These are phyloP conservation scores for Fagus sylvatica DNA, from an alignment of 306 rosid genomes.

Conservation along the genomic window DNA sequence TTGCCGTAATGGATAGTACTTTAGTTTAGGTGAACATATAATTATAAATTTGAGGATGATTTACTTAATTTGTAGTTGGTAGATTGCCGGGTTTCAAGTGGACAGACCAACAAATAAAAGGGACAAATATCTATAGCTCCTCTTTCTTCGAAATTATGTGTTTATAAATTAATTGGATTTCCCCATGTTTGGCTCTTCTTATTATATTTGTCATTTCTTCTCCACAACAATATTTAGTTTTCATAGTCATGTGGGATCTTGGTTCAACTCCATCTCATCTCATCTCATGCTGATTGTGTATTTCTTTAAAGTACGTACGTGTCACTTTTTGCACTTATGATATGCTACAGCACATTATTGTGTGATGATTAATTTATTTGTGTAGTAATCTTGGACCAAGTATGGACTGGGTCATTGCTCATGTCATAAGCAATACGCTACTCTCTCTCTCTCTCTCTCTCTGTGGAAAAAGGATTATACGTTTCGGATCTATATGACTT, in stretches of 20 bases:
- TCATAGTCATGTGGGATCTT: not conserved
- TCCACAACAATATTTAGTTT: no score
- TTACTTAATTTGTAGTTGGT: no score
- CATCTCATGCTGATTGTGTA: not conserved
- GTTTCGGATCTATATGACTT: no score
- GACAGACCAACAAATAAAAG: not conserved
- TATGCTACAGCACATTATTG: not conserved
- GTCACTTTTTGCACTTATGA: no score
- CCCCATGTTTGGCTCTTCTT: not conserved
- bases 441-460: slow-evolving; percentile 11
- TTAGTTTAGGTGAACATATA: no score
- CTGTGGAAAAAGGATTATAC: not conserved
- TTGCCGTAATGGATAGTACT: no score
- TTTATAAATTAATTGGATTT: not conserved
- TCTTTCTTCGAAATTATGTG: not conserved
- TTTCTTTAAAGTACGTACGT: not conserved
- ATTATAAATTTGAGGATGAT: no score
- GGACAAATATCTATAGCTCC: not conserved
- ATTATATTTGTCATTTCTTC: not conserved
- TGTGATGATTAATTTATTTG: slow-evolving; percentile 21
- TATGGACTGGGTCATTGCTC: slow-evolving; percentile 34
- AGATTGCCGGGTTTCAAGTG: no score
- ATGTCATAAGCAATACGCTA: no score
- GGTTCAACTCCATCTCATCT: not conserved
- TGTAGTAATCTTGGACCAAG: slow-evolving; percentile 1